Evolutionary conservation across 345 rosid genomes (phyloP), one percentile per base, ranked within the genome.

Genomic region (Gossypium arboreum): DNA sequence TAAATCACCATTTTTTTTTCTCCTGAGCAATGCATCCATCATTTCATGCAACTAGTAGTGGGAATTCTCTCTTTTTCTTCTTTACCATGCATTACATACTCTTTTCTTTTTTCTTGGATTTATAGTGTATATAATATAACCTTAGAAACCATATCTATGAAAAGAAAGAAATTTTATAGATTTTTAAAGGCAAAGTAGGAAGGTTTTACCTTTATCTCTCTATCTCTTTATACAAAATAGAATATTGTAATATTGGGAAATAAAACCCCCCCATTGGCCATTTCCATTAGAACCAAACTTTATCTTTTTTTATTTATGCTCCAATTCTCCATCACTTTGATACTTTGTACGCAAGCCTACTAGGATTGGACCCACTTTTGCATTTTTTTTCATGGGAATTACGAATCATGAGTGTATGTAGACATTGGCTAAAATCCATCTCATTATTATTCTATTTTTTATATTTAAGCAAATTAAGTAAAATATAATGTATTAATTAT

Each of bases 281-380:
- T 25, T 72, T 3, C 57, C 51, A 24, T 41, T 9, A 34, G 18
- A 70, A 25, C 6, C 73, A 63, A 67, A 48, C 65, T 75, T 75
- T 68, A 61, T 75, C 62, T 62, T 72, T 77, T 77, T 59, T 59
- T 59, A 24, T 59, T 77, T 78, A 74, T 50, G 59, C 51, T 64
- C 61, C 56, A 20, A 73, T 60, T 47, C 67, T 62, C 69, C 29
- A 51, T 58, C 34, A 51, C 66, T 58, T 34, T 44, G 82, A 76
- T 80, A 77, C 80, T 73, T 72, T 77, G 74, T 71, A 78, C 72
- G 78, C 74, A 52, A 67, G 76, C 86, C 80, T 71, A 68, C 68
- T 79, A 72, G 83, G 45, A 34, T 20, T 5, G 72, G 84, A 27
- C 81, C 83, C 79, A 76, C 72, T 11, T 1, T 2, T 3, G 27